A percentile compares a stretch with the other conserved stretches of the same genome.
Conservation (phyloP, 805 yeast genomes). For the Candida sithepensis region DNA sequence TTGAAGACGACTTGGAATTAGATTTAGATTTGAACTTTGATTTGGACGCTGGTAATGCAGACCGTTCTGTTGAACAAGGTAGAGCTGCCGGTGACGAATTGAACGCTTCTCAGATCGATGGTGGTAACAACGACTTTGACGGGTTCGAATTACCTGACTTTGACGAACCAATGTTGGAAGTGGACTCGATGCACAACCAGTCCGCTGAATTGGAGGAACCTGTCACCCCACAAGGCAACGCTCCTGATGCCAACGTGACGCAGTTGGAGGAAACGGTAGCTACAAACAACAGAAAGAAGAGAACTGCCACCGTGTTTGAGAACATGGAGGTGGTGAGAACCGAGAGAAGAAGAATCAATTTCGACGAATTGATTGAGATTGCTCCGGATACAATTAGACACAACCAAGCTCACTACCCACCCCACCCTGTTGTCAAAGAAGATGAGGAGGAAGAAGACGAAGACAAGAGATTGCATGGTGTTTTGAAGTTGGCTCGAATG, state of each 20-base stretch:
- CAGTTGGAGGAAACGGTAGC: constrained; percentile 2
- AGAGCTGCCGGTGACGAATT: constrained; percentile 36
- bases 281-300: constrained; percentile 11
- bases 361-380: constrained; percentile 44
- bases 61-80: constrained; percentile 52
- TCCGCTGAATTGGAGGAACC: constrained; percentile 13
- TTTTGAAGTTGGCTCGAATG: constrained; percentile 10
- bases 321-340: constrained; percentile 45
- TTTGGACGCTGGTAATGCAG: constrained; percentile 26
- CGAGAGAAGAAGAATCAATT: constrained; percentile 39
- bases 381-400: constrained; percentile 36
- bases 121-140: constrained; percentile 26
- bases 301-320: constrained; percentile 31
- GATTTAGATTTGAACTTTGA: constrained; percentile 34
- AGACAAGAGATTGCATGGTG: neutral
- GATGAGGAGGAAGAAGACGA: neutral
- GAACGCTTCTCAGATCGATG: constrained; percentile 18
- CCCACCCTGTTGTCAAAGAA: constrained; percentile 6
- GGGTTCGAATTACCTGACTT: constrained; percentile 44
- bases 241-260: constrained; percentile 3
- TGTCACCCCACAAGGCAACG: constrained; percentile 11
- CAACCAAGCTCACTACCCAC: constrained; percentile 28
- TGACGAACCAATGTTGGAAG: constrained; percentile 22
- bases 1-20: constrained; percentile 29
- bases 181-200: constrained; percentile 10